These are phyloP conservation scores for Kalmusia sp. DNA, from an alignment of 2,329 filamentous ascomycete species.

Conservation along the genomic window DNA sequence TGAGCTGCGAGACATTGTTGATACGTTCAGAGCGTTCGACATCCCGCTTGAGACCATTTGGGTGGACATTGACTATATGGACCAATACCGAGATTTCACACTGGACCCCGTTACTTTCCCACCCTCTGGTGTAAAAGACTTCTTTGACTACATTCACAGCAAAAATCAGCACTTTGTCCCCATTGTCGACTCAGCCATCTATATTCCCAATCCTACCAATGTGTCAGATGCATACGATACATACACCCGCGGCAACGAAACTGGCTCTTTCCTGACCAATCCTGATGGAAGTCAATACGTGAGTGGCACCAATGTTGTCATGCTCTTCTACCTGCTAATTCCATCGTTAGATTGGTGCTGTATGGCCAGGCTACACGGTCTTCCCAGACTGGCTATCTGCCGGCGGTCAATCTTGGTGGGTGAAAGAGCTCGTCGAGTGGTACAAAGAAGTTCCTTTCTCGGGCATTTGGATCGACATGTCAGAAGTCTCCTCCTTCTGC, in stretches of 20 bases:
- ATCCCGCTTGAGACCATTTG: slow-evolving; percentile 61
- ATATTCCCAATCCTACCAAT: slow-evolving; percentile 75
- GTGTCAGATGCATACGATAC: slow-evolving; percentile 63
- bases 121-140: slow-evolving; percentile 57
- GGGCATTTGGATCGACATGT: slow-evolving; percentile 68
- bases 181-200: slow-evolving; percentile 70
- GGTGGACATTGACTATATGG: slow-evolving; percentile 54
- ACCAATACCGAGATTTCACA: slow-evolving; percentile 62
- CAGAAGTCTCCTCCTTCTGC: slow-evolving; percentile 69
- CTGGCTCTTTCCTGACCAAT: slow-evolving; percentile 60
- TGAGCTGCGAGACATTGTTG: slow-evolving; percentile 64
- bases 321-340: background rate
- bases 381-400: slow-evolving; percentile 68
- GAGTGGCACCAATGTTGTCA: background rate
- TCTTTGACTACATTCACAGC: slow-evolving; percentile 61
- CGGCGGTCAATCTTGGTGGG: slow-evolving; percentile 67
- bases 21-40: slow-evolving; percentile 60
- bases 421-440: slow-evolving; percentile 59
- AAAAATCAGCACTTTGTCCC: slow-evolving; percentile 66
- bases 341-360: slow-evolving; percentile 53
- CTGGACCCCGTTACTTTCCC: slow-evolving; percentile 62
- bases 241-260: slow-evolving; percentile 59
- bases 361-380: slow-evolving; percentile 67
- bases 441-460: slow-evolving; percentile 62
- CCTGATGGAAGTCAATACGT: slow-evolving; percentile 61